Evolutionary conservation across 208 protist species (phyloP).

Genomic region (Acanthamoeba healyi): DNA sequence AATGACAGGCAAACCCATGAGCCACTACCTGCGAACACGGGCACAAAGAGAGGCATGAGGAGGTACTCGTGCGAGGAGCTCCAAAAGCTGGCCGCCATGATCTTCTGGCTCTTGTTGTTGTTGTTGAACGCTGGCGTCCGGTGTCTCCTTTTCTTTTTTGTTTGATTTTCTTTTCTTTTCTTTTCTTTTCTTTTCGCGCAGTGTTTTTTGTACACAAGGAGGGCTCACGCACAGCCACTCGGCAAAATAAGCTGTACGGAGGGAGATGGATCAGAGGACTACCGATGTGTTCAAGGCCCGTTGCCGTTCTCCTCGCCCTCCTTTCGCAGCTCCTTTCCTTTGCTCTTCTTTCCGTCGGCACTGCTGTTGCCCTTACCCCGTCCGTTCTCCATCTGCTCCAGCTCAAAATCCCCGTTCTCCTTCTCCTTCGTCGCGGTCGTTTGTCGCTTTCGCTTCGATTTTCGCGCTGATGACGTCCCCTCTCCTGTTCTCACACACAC

Average conservation of each 20-base stretch:
- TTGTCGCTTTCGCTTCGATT: conserved; percentile 23
- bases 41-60: no score
- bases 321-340: background rate
- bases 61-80: conserved; percentile 18
- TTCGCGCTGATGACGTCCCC: background rate
- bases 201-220: background rate
- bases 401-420: conserved; percentile 11
- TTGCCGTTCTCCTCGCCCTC: background rate
- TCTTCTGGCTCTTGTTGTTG: background rate
- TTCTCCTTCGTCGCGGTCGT: background rate
- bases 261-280: no score
- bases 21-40: background rate
- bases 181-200: background rate
- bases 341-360: background rate
- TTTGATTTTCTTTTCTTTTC: background rate
- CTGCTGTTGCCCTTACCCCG: background rate
- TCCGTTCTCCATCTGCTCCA: background rate
- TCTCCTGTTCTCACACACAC: background rate
- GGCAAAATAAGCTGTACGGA: no score
- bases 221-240: no score
- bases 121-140: no score
- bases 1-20: background rate
- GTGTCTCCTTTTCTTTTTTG: no score
- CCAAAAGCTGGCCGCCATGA: conserved; percentile 56
- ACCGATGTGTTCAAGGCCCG: no score